Conservation (phyloP, 768 basidiomycete species). For the Pulveroboletus sp. region DNA sequence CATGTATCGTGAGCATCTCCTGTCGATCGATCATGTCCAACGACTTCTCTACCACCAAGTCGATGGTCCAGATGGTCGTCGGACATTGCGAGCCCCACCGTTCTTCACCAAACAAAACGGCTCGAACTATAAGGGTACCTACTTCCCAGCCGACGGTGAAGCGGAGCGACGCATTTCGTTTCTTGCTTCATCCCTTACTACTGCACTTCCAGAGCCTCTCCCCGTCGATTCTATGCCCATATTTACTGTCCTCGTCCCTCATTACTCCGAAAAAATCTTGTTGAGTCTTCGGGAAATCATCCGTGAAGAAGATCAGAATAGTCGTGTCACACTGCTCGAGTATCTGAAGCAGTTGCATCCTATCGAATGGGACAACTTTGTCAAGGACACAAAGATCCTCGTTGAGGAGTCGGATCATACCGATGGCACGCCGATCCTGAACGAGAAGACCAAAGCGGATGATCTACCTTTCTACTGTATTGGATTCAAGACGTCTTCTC, state of each 20-base stretch:
- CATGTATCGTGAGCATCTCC: slow-evolving; percentile 98
- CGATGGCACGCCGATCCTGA: slow-evolving; percentile 47
- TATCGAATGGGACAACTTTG: slow-evolving; percentile 99
- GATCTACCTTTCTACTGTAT: slow-evolving; percentile 99
- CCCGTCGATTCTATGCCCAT: slow-evolving; percentile 99
- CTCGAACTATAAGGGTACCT: slow-evolving; percentile 66
- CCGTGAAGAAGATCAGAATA: slow-evolving; percentile 93
- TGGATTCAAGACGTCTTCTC: slow-evolving; percentile 98
- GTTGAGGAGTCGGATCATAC: slow-evolving; percentile 76
- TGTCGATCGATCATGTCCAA: slow-evolving; percentile 98
- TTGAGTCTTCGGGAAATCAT: slow-evolving; percentile 97
- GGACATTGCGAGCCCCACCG: slow-evolving; percentile 91
- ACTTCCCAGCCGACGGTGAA: slow-evolving; percentile 92
- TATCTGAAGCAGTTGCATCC: slow-evolving; percentile 98
- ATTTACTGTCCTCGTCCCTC: slow-evolving; percentile 98
- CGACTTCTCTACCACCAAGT: slow-evolving; percentile 96
- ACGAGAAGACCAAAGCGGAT: slow-evolving; percentile 83
- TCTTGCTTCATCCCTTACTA: slow-evolving; percentile 97
- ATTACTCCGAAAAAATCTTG: slow-evolving; percentile 98
- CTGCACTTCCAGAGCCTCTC: slow-evolving; percentile 89
- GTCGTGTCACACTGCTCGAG: slow-evolving; percentile 94
- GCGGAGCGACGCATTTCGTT: slow-evolving; percentile 98
- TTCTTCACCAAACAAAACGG: slow-evolving; percentile 95
- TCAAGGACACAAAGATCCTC: slow-evolving; percentile 98
- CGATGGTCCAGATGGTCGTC: slow-evolving; percentile 81